Evolutionary conservation across 148 eudicot genomes (phyloP), one percentile per base, ranked within the genome.

Genomic region (Vaccinium corymbosum): DNA sequence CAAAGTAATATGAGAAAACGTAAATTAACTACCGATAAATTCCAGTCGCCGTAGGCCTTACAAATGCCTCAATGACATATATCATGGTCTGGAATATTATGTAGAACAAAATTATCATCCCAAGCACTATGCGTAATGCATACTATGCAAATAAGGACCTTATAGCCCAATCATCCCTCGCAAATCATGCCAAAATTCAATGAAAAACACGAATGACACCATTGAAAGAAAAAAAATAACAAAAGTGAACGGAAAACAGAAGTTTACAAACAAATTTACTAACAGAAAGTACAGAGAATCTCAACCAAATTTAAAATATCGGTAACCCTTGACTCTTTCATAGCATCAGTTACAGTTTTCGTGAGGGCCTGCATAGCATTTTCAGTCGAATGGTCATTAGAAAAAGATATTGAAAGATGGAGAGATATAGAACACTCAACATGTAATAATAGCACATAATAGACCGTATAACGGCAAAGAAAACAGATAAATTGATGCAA

Each of bases 261-360:
- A 42, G 20, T 57, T 57, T 35, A 20, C 4, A 25, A 2, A 79
- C 27, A 48, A 77, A 51, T 52, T 66, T 68, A n/a, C 9, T 32
- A 50, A 2, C 32, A 14, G 79, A 53, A 81, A 53, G 27, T 80
- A 14, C n/a, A 51, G 9, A 64, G 78, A 84, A 53, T 82, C 94
- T 90, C 82, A 97, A 97, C 99, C 94, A 87, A 84, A 83, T 86
- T 80, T 75, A 94, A 80, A 81, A 93, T 89, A 29, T 97, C 99
- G 25, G 89, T 52, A 84, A 93, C 94, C 87, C 92, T 90, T 2
- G 98, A 90, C 46, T 93, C 97, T 85, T 86, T 91, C 99, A 94
- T 92, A 29, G 97, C 97, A 86, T 92, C 95, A 11, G 98, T 94
- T 46, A 89, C 88, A 85, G 94, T 89, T 84, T 85, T 91, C 88